Conservation (phyloP, 352 stramenopile species). For the Phytophthora litchii region DNA sequence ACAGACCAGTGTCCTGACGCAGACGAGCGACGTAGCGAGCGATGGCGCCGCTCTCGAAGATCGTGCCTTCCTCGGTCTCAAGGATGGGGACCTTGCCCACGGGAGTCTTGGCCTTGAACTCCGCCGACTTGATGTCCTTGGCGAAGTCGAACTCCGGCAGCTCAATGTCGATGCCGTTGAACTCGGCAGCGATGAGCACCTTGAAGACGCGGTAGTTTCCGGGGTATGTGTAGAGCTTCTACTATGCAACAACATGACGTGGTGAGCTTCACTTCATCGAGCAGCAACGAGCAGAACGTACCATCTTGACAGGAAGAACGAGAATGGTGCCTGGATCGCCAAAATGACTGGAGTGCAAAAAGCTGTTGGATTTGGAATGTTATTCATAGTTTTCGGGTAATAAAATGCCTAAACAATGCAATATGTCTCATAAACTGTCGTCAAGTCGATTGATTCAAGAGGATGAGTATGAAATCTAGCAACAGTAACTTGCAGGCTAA, state of each 20-base stretch:
- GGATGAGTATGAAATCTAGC: constrained; percentile 1
- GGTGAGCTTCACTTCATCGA: constrained; percentile 1
- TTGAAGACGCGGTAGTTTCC: constrained; percentile 95
- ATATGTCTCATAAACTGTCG: not conserved
- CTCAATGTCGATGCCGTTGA: constrained; percentile 87
- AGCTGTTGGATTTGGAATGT: too few relatives aligned
- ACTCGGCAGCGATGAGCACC: constrained; percentile 94
- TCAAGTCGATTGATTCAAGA: not conserved
- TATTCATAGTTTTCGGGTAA: too few relatives aligned
- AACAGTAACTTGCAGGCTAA: constrained; percentile 3
- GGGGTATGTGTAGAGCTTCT: constrained; percentile 90
- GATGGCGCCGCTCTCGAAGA: constrained; percentile 93
- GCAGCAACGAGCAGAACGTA: constrained; percentile 3
- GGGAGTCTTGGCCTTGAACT: constrained; percentile 88
- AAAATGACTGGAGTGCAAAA: constrained; percentile 11
- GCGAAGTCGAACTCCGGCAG: constrained; percentile 77
- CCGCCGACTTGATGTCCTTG: constrained; percentile 61
- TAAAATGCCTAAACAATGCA: not conserved
- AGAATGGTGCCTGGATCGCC: not conserved
- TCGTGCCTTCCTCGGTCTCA: constrained; percentile 84
- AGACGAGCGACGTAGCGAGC: constrained; percentile 92
- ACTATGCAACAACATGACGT: constrained; percentile 9
- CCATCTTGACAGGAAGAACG: constrained; percentile 9
- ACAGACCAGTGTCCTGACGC: constrained; percentile 86
- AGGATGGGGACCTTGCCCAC: constrained; percentile 88